A percentile compares a stretch with the other conserved stretches of the same genome.
Conservation (phyloP, 129 eudicot species). For the Helianthus annuus region HanXRQr2.0-SUNRISE NC_035446.2:130026603-130027102, state of each 20-base stretch:
- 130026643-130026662: background rate
- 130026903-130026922: slow-evolving; percentile 15
- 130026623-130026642: background rate
- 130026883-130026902: background rate
- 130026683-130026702: background rate
- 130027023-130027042: no score
- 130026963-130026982: no score
- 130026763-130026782: background rate
- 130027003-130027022: no score
- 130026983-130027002: no score
- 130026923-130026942: no score
- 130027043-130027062: no score
- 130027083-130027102: no score
- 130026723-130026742: background rate
- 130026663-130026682: background rate
- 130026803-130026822: background rate
- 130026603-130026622: background rate
- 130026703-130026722: slow-evolving; percentile 9
- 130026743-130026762: background rate
- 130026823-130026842: background rate
- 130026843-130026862: slow-evolving; percentile 3
- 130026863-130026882: background rate
- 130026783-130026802: background rate
- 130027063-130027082: no score
- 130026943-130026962: no score